Evolutionary conservation across 768 basidiomycete genomes (phyloP), one percentile per base, ranked within the genome.

Genomic region (Daedaleopsis nitida): DNA sequence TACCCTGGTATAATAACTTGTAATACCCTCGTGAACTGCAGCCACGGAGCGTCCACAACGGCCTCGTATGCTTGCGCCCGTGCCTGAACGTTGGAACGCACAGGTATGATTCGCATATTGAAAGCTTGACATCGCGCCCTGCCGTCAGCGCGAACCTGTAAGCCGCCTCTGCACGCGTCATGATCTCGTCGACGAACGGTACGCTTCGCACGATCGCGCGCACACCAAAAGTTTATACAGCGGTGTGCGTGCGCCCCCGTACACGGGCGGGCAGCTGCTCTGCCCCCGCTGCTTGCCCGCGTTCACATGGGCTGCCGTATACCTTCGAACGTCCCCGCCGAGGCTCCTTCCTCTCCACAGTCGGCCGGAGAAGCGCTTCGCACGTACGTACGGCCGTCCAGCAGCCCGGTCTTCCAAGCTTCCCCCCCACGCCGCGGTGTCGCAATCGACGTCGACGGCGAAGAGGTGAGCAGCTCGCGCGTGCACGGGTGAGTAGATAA

Each of bases 51-150:
- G 27, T 32, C 27, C 49, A 51, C 57, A 51, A 44, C n/a, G n/a
- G n/a, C 14, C 54, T 19, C 37, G 12, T 48, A 44, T 14, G 8
- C 13, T 49, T 8, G 23, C 24, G 11, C 9, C 23, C 52, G 60
- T 62, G 51, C 60, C 60, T 62, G 60, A 53, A 47, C 60, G 35
- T 62, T 38, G 57, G n/a, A n/a, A n/a, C n/a, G n/a, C n/a, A n/a
- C n/a, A n/a, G n/a, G n/a, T n/a, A n/a, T n/a, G n/a, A n/a, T n/a
- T n/a, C n/a, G n/a, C n/a, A n/a, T n/a, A n/a, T n/a, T n/a, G n/a
- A n/a, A n/a, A n/a, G n/a, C n/a, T n/a, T n/a, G n/a, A n/a, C n/a
- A n/a, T n/a, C n/a, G n/a, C n/a, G n/a, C n/a, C n/a, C n/a, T n/a
- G 60, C 55, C 17, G 17, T 32, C 11, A 32, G 27, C 27, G 3